phyloP scores from a whole-genome alignment of 306 rosid species.

The Rosa lucieae region DNA sequence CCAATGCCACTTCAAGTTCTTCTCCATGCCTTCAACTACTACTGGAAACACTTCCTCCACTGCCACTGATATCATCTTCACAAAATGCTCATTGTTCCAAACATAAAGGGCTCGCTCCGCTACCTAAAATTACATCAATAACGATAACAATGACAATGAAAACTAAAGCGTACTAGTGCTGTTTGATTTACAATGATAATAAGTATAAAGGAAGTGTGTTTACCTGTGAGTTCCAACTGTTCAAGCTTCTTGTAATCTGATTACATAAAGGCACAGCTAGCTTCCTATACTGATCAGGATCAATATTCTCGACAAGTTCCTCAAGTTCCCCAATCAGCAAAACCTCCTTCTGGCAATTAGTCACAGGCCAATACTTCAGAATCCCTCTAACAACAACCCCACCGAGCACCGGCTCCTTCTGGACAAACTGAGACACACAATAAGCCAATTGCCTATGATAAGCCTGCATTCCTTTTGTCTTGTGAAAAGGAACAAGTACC shows the following conservation, averaged over 20 bases:
- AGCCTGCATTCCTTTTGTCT: slow-evolving; percentile 65
- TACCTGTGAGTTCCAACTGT: slow-evolving; percentile 89
- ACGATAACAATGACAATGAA: not conserved
- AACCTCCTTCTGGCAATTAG: slow-evolving; percentile 77
- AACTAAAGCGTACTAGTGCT: not conserved
- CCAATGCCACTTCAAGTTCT: slow-evolving; percentile 77
- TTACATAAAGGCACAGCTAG: slow-evolving; percentile 71
- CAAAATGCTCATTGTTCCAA: slow-evolving; percentile 89
- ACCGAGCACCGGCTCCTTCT: slow-evolving; percentile 87
- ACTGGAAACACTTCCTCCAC: slow-evolving; percentile 66
- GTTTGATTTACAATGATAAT: not conserved
- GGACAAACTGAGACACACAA: slow-evolving; percentile 81
- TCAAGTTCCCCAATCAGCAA: slow-evolving; percentile 77
- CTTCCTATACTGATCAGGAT: slow-evolving; percentile 69
- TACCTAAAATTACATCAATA: slow-evolving; percentile 38
- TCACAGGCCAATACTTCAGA: slow-evolving; percentile 77
- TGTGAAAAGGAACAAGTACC: slow-evolving; percentile 78
- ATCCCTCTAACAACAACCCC: slow-evolving; percentile 74
- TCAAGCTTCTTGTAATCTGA: slow-evolving; percentile 64
- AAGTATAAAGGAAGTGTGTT: not conserved
- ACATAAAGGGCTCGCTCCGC: slow-evolving; percentile 82
- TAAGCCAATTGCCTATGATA: slow-evolving; percentile 76
- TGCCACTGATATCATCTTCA: slow-evolving; percentile 62
- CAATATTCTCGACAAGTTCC: slow-evolving; percentile 70
- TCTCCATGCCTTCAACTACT: slow-evolving; percentile 70